Base-by-base conservation (phyloP, 495 filamentous ascomycete species). In the Talaromyces thailandensis region DNA sequence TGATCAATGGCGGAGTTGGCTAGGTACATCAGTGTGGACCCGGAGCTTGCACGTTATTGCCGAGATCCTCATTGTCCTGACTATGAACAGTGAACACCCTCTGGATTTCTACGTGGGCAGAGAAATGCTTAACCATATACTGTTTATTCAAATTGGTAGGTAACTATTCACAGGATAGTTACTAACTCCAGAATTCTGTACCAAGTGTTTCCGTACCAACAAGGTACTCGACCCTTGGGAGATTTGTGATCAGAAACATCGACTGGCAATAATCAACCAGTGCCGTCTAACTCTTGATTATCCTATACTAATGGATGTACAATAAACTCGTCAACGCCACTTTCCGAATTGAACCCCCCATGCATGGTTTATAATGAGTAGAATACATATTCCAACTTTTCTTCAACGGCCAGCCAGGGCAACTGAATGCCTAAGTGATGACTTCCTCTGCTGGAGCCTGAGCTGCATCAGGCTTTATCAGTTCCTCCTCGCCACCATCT, bases 401-500 rank as follows among this genome's bases (percentile, higher is more conserved):
- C 55, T 35, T 8, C 16, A 12, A 51, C 28, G 8, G 11, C 21
- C 55, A 57, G 16, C 55, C 23, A n/a, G 16, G 26, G 16, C 9
- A 14, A 21, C 6, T 31, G 16, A 61, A 28, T 21, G 29, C 63
- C 72, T 66, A 81, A 60, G 76, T 74, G 52, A 71, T 70, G 48
- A 79, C 63, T 68, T 79, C 73, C 56, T 71, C 69, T 61, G 60
- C 66, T 56, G 73, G 70, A 32, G 71, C 62, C 3, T 74, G 70
- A 32, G 71, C 62, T 4, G 72, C 74, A 24, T 72, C 69, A 25
- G 65, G 89, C 52, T 91, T 82, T 62, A 96, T 87, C 62, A 96
- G 71, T 70, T 96, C 90, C 74, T 96, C 92, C 25, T 80, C 78
- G 18, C 50, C 80, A 66, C 70, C 75, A 65, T 83, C 84, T n/a